phyloP scores from a whole-genome alignment of 371 early-diverging fungal genomes.

The Apophysomyces variabilis region DNA sequence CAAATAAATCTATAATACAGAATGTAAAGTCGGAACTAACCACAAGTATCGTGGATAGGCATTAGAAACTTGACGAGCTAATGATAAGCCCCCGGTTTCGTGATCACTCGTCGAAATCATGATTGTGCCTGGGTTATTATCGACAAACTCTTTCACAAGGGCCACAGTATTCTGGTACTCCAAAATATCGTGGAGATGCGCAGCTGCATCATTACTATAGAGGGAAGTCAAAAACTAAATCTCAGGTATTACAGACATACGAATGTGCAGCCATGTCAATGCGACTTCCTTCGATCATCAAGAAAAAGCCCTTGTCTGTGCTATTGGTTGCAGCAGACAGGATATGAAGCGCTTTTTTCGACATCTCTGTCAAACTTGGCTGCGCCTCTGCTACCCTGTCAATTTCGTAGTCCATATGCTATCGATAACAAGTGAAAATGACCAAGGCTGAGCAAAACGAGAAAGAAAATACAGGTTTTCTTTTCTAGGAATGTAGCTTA shows the following conservation, averaged over 20 bases:
- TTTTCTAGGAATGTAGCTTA: constrained; percentile 21
- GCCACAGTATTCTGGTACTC: constrained; percentile 84
- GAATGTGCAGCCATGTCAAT: constrained; percentile 89
- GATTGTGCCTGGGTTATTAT: constrained; percentile 76
- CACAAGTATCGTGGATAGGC: constrained; percentile 86
- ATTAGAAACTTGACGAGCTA: constrained; percentile 69
- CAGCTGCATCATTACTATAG: constrained; percentile 86
- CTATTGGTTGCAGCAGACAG: constrained; percentile 49
- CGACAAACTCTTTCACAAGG: constrained; percentile 75
- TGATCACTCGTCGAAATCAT: constrained; percentile 92
- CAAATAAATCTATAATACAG: background rate
- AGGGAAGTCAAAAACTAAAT: constrained; percentile 23
- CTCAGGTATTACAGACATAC: constrained; percentile 35
- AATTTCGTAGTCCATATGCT: constrained; percentile 91
- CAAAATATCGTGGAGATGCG: constrained; percentile 90
- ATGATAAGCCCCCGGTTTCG: constrained; percentile 93
- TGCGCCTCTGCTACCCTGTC: constrained; percentile 73
- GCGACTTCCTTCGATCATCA: constrained; percentile 95
- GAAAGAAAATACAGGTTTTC: background rate
- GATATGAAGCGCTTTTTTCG: constrained; percentile 73
- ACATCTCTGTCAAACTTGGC: constrained; percentile 89
- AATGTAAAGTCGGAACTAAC: constrained; percentile 33
- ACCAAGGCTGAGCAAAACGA: background rate
- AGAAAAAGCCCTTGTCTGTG: constrained; percentile 80
- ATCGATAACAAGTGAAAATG: background rate